These are phyloP conservation scores for Cadophora sp. DNA, from an alignment of 2,329 filamentous ascomycete genomes.

Conservation along the genomic window DNA sequence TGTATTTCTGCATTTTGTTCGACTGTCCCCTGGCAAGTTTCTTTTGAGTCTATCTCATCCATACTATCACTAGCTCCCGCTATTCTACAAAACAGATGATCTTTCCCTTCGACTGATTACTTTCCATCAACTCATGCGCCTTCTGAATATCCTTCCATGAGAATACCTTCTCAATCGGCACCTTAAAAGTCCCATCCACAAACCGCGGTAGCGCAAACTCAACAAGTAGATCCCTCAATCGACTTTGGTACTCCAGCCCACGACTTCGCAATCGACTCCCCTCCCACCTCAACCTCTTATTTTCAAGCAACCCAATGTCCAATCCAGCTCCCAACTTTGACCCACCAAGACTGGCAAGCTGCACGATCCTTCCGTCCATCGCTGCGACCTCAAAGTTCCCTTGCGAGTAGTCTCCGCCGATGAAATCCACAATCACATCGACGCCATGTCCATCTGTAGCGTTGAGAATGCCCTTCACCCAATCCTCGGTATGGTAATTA, in stretches of 20 bases:
- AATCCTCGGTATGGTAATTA: conserved; percentile 82
- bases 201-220: conserved; percentile 67
- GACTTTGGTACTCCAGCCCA: conserved; percentile 79
- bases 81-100: conserved; percentile 60
- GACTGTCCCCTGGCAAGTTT: background rate
- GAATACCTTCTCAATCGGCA: conserved; percentile 82
- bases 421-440: conserved; percentile 85
- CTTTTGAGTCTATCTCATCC: background rate
- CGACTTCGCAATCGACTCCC: conserved; percentile 84
- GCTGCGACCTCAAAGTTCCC: conserved; percentile 79
- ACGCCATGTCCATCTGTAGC: conserved; percentile 79
- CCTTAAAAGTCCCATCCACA: conserved; percentile 74
- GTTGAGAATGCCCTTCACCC: conserved; percentile 73
- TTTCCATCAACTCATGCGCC: conserved; percentile 76
- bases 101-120: conserved; percentile 74
- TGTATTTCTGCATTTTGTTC: background rate
- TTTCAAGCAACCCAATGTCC: conserved; percentile 74
- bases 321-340: conserved; percentile 67
- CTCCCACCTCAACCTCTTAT: conserved; percentile 80
- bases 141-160: conserved; percentile 77
- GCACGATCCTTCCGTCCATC: conserved; percentile 76
- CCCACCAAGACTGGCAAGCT: conserved; percentile 78
- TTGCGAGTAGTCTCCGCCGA: conserved; percentile 81
- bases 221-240: conserved; percentile 76
- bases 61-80: background rate